Evolutionary conservation across 805 yeast genomes (phyloP).

Genomic region (Metschnikowia sp.): DNA sequence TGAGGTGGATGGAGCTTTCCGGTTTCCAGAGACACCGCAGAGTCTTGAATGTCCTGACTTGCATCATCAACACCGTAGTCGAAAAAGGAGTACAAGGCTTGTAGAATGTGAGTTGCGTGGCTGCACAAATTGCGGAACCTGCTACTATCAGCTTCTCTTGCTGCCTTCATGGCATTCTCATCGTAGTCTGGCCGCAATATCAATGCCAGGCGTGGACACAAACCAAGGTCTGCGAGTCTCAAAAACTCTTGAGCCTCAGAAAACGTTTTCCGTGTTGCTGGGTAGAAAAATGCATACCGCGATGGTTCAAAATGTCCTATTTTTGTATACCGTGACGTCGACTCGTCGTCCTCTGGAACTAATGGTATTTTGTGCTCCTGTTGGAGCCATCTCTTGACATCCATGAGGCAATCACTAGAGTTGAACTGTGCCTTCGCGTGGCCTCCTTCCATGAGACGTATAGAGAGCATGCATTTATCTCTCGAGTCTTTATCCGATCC

Average conservation of each 20-base stretch:
- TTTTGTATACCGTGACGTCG: constrained; percentile 6
- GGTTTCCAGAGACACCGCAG: neutral
- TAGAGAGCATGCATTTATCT: constrained; percentile 9
- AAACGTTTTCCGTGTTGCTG: constrained; percentile 48
- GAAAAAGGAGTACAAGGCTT: constrained; percentile 39
- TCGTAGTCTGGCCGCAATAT: constrained; percentile 61
- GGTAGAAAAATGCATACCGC: constrained; percentile 35
- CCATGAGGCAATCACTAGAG: constrained; percentile 10
- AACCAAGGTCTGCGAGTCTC: constrained; percentile 50
- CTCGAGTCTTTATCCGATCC: neutral
- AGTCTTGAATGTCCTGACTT: constrained; percentile 11
- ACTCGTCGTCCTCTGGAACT: constrained; percentile 11
- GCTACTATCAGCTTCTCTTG: constrained; percentile 9
- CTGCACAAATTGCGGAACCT: neutral
- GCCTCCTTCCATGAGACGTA: constrained; percentile 15
- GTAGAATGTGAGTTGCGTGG: constrained; percentile 8
- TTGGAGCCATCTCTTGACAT: constrained; percentile 19
- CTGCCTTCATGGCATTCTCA: constrained; percentile 17
- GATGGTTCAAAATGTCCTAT: constrained; percentile 52
- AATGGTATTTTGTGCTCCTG: constrained; percentile 11
- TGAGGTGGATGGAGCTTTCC: constrained; percentile 1
- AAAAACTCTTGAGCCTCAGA: constrained; percentile 50
- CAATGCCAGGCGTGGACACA: constrained; percentile 71
- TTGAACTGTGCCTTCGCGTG: constrained; percentile 9
- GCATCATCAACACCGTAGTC: constrained; percentile 39